Conservation (phyloP, 169 alveolate genomes). For the Amoebophrya sp. region DNA sequence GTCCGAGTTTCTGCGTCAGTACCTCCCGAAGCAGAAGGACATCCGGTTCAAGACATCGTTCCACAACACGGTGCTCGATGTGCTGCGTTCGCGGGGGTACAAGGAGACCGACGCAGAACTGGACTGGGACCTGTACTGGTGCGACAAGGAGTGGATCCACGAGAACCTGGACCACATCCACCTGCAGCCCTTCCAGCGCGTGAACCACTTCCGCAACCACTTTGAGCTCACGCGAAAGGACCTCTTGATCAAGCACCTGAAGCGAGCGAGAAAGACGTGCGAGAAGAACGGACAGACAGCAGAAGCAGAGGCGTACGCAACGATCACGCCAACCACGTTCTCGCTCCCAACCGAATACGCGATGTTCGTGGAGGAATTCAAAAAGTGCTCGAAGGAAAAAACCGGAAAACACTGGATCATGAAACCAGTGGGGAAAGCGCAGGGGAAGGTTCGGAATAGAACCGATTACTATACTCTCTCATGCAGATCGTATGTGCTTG, state of each 20-base stretch:
- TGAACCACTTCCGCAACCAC: constrained; percentile 81
- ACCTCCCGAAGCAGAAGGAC: background rate
- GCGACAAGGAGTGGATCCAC: constrained; percentile 76
- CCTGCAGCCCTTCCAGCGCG: constrained; percentile 54
- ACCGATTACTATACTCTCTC: no score
- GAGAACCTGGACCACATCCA: constrained; percentile 66
- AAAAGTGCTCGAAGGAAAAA: constrained; percentile 30
- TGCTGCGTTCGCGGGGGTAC: constrained; percentile 65
- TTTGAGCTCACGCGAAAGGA: constrained; percentile 84
- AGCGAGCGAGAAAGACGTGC: constrained; percentile 63
- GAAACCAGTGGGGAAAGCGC: constrained; percentile 83
- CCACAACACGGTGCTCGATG: constrained; percentile 76
- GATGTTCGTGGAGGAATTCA: constrained; percentile 81
- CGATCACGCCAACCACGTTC: constrained; percentile 65
- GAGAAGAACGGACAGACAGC: constrained; percentile 8
- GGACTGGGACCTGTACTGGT: constrained; percentile 80
- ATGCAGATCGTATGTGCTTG: no score
- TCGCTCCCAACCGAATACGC: constrained; percentile 83
- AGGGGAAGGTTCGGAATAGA: constrained; percentile 66
- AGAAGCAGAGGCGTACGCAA: background rate
- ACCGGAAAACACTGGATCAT: constrained; percentile 64
- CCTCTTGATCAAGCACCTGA: constrained; percentile 62
- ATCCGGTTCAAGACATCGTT: constrained; percentile 71
- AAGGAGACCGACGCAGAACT: constrained; percentile 53
- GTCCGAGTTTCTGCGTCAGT: background rate